Base-by-base conservation (phyloP, 2,329 filamentous ascomycete genomes). In the Colletotrichum orbiculare region DNA sequence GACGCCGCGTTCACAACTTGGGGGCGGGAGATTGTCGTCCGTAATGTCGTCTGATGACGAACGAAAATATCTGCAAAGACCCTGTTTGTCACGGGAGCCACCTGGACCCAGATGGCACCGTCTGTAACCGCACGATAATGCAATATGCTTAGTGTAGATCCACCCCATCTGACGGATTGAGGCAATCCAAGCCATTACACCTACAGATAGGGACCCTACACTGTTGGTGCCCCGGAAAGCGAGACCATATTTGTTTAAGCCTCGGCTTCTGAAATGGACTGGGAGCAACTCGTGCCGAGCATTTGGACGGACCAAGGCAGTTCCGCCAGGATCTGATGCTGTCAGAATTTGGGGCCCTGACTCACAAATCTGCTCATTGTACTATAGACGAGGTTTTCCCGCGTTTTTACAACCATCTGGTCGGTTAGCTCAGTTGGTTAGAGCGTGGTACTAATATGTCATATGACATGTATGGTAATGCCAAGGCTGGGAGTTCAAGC, bases 371-470 rank as follows among this genome's bases (percentile, higher is more conserved):
- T 41, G 35, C 39, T 4, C 6, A 13, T 7, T 9, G 25, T 9
- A 0, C 15, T 17, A 17, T 17, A 17, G 15, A 17, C 2, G 15
- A 17, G 15, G 15, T 17, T 17, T 17, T 17, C 15, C 15, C 15
- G 2, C 15, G 2, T 2, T 2, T 17, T 2, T 2, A 2, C 4
- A 47, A 34, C 6, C 10, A 56, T 3, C 15, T 13, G 63, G 63
- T 66, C 63, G 63, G 63, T 66, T 66, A 66, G 63, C 63, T 66
- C 63, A 66, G 63, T 66, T 66, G 63, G 63, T 66, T 54, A 66
- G 63, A 66, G 63, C 63, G 63, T 66, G 63, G 63, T 66, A 66
- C 59, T 66, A 66, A 66, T 66, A 66, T 54, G 25, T 57, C 33
- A 63, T 15, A n/a, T 15, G 47, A 41, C 33, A 66, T 54, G 15